Evolutionary conservation across 2,329 filamentous ascomycete genomes (phyloP), one percentile per base, ranked within the genome.

Genomic region (Fusarium sacchari): DNA sequence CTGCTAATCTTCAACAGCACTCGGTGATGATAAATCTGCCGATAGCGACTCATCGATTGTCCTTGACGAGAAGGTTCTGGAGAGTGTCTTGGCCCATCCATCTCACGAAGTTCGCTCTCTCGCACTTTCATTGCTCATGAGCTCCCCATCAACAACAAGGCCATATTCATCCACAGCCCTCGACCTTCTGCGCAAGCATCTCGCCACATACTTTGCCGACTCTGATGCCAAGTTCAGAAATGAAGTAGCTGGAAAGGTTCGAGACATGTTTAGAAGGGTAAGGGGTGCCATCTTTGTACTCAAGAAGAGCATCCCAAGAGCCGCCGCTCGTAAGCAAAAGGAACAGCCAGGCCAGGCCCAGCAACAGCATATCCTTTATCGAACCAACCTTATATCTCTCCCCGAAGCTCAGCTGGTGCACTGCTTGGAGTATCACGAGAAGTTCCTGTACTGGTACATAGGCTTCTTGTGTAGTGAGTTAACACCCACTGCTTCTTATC

Each of bases 171-270:
- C 82, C 0, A 86, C 84, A 15, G 88, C 91, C 0, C 85, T 98
- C 6, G 80, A 83, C 7, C 86, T 92, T 18, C 84, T 98, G 6
- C 87, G 87, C 60, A 85, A 84, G 39, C 90, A 94, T 66, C 83
- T 98, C 7, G 87, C 89, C 3, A 88, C 91, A 22, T 90, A 96
- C 72, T 92, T 97, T 79, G 90, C 94, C 7, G 95, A 98, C 71
- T 91, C 93, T 1, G 95, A 98, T 79, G 91, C 96, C 11, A 94
- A 96, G 76, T 93, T 95, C 73, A 90, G 96, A 64, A 92, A 95
- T 65, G 94, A 97, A 75, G 87, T 97, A 4, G 86, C 96, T 32
- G 90, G 91, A 30, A 89, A 93, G 70, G 90, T 92, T 6, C 92
- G 94, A 69, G 91, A 92, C 75, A 90, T 98, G 80, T 89, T 95